These are phyloP conservation scores for Nakazawaea ambrosiae DNA, from an alignment of 805 yeast genomes.

Conservation along the genomic window DNA sequence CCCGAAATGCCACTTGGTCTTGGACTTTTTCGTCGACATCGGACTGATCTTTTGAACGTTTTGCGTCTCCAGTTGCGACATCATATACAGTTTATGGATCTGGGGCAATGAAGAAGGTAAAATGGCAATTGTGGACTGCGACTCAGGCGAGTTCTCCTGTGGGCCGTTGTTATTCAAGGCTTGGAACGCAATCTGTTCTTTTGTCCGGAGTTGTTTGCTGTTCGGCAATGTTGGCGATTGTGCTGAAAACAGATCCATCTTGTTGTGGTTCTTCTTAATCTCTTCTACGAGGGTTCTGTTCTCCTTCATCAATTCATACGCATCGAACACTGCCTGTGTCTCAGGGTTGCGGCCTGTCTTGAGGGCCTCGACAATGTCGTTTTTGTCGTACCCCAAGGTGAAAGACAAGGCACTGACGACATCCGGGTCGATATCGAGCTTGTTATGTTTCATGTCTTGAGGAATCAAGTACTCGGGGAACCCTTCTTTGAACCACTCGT, in stretches of 20 bases:
- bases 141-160: constrained; percentile 34
- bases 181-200: constrained; percentile 23
- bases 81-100: constrained; percentile 90
- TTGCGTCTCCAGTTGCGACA: constrained; percentile 38
- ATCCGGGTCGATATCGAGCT: constrained; percentile 57
- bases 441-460: constrained; percentile 34
- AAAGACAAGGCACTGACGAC: constrained; percentile 66
- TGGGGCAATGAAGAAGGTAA: constrained; percentile 92
- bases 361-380: constrained; percentile 68
- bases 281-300: constrained; percentile 66
- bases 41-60: constrained; percentile 30
- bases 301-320: constrained; percentile 76
- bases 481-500: constrained; percentile 84
- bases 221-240: constrained; percentile 37
- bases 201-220: constrained; percentile 9
- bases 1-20: constrained; percentile 98
- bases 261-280: constrained; percentile 45
- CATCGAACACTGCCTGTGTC: constrained; percentile 78
- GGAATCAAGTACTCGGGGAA: constrained; percentile 77
- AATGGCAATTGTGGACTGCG: constrained; percentile 81
- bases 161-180: constrained; percentile 40
- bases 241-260: constrained; percentile 51
- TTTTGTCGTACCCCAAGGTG: constrained; percentile 86
- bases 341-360: constrained; percentile 32
- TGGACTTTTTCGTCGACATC: constrained; percentile 69